These are phyloP conservation scores for Vicia villosa DNA, from an alignment of 306 rosid species.

Conservation along the genomic window DNA sequence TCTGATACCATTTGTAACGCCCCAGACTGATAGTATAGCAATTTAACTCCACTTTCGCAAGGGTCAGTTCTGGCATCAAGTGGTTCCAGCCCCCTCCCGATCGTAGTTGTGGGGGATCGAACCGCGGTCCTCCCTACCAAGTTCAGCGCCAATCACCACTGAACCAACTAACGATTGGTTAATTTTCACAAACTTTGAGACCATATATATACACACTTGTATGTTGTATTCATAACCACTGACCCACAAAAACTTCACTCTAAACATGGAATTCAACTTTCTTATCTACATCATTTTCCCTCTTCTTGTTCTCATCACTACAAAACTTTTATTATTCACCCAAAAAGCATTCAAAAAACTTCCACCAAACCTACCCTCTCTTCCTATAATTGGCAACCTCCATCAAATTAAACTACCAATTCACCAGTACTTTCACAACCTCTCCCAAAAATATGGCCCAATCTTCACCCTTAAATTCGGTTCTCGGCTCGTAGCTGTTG, in stretches of 20 bases:
- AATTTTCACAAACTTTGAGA: neutral
- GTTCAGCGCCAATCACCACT: too few relatives aligned
- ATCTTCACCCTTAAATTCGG: constrained; percentile 42
- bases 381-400: constrained; percentile 69
- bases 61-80: too few relatives aligned
- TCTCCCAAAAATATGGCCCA: constrained; percentile 52
- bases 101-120: too few relatives aligned
- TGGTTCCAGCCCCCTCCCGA: too few relatives aligned
- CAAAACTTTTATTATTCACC: constrained; percentile 33
- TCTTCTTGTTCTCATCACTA: constrained; percentile 14
- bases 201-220: neutral
- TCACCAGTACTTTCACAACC: constrained; percentile 38
- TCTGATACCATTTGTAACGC: too few relatives aligned
- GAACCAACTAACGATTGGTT: too few relatives aligned
- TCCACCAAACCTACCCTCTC: constrained; percentile 57
- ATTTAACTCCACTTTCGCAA: too few relatives aligned
- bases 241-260: neutral
- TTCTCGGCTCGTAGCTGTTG: constrained; percentile 36
- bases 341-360: constrained; percentile 37
- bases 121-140: too few relatives aligned
- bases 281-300: constrained; percentile 4
- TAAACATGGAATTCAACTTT: constrained; percentile 3
- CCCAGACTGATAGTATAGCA: too few relatives aligned
- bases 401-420: constrained; percentile 48
- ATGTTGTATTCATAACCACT: too few relatives aligned